These are phyloP conservation scores for Russula griseocarnosa DNA, from an alignment of 768 basidiomycete genomes.

Conservation along the genomic window DNA sequence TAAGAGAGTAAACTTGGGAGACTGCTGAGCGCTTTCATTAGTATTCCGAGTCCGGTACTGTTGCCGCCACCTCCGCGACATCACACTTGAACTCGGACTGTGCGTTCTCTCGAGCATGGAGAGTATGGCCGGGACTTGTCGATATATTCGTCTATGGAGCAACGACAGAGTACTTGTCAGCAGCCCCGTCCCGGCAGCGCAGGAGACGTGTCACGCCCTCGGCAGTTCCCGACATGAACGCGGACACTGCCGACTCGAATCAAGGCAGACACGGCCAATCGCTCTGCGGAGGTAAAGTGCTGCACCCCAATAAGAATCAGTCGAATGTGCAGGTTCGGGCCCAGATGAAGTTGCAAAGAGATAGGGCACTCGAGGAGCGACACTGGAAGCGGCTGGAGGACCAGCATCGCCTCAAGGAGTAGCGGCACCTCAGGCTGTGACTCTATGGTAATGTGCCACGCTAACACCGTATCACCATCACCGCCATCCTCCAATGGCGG, in stretches of 20 bases:
- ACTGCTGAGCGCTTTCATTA: not conserved
- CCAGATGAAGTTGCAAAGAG: slow-evolving; percentile 25
- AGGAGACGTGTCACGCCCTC: slow-evolving; percentile 16
- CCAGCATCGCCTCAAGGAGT: slow-evolving; percentile 19
- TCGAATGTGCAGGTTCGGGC: slow-evolving; percentile 10
- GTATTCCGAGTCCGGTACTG: not conserved
- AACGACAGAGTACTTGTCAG: too few relatives aligned
- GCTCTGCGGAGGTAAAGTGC: slow-evolving; percentile 2
- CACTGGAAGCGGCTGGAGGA: slow-evolving; percentile 16
- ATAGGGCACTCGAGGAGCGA: slow-evolving; percentile 24
- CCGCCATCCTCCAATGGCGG: too few relatives aligned
- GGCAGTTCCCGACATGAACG: not conserved
- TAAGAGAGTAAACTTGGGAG: too few relatives aligned
- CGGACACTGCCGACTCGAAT: slow-evolving; percentile 10
- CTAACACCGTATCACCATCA: too few relatives aligned
- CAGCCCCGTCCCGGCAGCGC: slow-evolving; percentile 9
- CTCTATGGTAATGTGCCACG: too few relatives aligned
- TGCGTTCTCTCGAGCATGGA: too few relatives aligned
- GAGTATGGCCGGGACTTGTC: too few relatives aligned
- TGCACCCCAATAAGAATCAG: slow-evolving; percentile 15
- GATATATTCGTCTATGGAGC: too few relatives aligned
- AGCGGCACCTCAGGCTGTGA: too few relatives aligned
- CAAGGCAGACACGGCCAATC: not conserved
- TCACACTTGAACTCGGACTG: too few relatives aligned
- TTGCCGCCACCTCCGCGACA: too few relatives aligned